Base-by-base conservation (phyloP, 2,329 filamentous ascomycete genomes). In the Cladophialophora exuberans region DNA sequence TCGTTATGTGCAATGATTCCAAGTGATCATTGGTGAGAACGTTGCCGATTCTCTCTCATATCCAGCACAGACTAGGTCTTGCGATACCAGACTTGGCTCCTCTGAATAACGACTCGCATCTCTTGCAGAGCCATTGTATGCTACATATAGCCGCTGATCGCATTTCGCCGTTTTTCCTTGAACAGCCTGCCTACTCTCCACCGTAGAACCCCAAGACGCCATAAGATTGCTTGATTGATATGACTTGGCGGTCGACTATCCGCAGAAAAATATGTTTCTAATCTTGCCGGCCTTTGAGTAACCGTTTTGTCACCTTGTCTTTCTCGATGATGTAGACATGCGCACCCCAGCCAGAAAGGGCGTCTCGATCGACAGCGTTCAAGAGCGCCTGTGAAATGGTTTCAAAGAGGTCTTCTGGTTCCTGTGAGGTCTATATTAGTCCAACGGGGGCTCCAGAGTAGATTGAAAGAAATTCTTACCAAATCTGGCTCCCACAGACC, bases 251-350 rank as follows among this genome's bases (percentile, higher is more conserved):
- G 13, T 31, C 11, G 23, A 26, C 23, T 22, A 9, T 44, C 25
- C 42, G 28, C 25, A 15, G 42, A 45, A 11, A 15, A 9, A 22
- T 5, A 15, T 13, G 18, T n/a, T 6, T 46, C 25, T 90, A 92
- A 74, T 97, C 93, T 79, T 97, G 93, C 80, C 92, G 86, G 71
- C 92, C 92, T 85, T 97, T 97, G 74, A 99, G 81, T 85, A 99
- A 85, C 73, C 94, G 84, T 87, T 97, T 97, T 69, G 94, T 97
- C 62, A 99, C 90, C 88, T 97, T 97, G 79, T 96, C 92, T 84
- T 99, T 99, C 82, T 97, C 94, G 74, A 99, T 96, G 70, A 99
- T 96, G 79, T 97, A 99, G 66, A 99, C 94, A 71, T 99, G 91
- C 33, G 94, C 94, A 72, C 94, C 94, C 94, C 94, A 97, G 63